Evolutionary conservation across 768 basidiomycete genomes (phyloP), one percentile per base, ranked within the genome.

Genomic region (Sutorius australiensis): DNA sequence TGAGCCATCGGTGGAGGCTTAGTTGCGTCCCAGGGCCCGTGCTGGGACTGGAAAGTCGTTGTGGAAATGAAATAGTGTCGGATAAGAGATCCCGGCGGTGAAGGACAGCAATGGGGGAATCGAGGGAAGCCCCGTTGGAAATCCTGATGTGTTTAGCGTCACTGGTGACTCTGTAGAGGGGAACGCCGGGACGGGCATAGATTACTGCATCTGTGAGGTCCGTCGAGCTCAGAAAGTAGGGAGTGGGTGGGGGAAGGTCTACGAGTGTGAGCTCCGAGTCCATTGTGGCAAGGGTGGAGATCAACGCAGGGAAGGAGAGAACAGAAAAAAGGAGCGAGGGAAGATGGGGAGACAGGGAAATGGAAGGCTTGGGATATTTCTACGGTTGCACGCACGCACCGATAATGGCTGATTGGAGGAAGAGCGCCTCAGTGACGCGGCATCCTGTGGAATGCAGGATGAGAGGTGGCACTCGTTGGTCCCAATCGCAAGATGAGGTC

Each of bases 181-280:
- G 69, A 13, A 37, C 14, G 9, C 49, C 46, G 14, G 65, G 60
- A 2, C 39, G 43, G 0, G 65, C 46, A 11, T 51, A 69, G 41
- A 69, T 46, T 6, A 58, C 50, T 3, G 58, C 38, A 21, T 69
- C 56, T 17, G 43, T 58, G 36, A 56, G 53, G 42, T 56, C 54
- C 3, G 55, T 33, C 11, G 55, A 58, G 46, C 63, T 67, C 34
- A 69, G 30, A 37, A 56, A 69, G 57, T 70, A 70, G 37, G 48
- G 1, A 12, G 63, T 70, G 21, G 69, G 67, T 17, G 65, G 65
- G 7, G 48, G 3, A 10, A 51, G 45, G 34, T 47, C 57, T 13
- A 69, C 69, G 40, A 69, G 69, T 1, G 67, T 69, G 41, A 51
- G 11, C 13, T 61, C 14, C 11, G 67, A 69, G 47, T 68, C 65